Percentiles rank a stretch among this genome's conserved stretches.
phyloP scores from a whole-genome alignment of 176 grass and related monocot species.

The Phragmites australis region DNA sequence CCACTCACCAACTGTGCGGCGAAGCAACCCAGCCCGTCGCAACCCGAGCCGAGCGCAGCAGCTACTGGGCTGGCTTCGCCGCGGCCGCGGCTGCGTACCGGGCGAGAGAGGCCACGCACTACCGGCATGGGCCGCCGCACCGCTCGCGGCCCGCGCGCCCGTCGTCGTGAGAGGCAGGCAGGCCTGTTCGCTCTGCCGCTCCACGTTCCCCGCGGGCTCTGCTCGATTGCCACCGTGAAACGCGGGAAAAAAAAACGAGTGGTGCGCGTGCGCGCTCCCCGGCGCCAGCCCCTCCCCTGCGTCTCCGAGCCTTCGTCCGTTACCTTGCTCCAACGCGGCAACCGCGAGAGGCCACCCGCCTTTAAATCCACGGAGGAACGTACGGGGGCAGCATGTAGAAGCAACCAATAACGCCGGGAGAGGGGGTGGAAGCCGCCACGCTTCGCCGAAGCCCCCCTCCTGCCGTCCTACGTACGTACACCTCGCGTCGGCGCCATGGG shows the following conservation, averaged over 20 bases:
- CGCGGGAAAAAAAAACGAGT: not conserved
- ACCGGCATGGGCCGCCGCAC: too few species aligned
- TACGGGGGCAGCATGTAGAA: not conserved
- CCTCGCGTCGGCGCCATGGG: conserved; percentile 23
- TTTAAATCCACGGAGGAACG: conserved; percentile 25
- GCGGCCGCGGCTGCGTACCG: too few species aligned
- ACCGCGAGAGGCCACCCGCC: not conserved
- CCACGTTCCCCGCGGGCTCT: too few species aligned
- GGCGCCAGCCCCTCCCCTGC: not conserved
- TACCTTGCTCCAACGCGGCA: not conserved
- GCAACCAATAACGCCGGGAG: conserved; percentile 32
- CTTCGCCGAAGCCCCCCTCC: conserved; percentile 25
- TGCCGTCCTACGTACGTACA: not conserved
- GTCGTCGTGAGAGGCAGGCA: too few species aligned
- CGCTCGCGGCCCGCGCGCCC: too few species aligned
- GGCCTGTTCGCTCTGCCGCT: too few species aligned
- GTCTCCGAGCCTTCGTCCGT: conserved; percentile 14
- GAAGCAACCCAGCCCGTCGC: too few species aligned
- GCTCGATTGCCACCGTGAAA: not conserved
- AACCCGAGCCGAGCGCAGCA: too few species aligned
- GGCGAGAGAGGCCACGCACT: too few species aligned
- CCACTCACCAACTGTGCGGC: too few species aligned
- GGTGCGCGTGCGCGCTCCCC: conserved; percentile 13
- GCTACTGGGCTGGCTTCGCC: too few species aligned
- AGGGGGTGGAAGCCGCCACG: conserved; percentile 51